These are phyloP conservation scores for Arachis stenosperma DNA, from an alignment of 306 rosid species.

Conservation along the genomic window DNA sequence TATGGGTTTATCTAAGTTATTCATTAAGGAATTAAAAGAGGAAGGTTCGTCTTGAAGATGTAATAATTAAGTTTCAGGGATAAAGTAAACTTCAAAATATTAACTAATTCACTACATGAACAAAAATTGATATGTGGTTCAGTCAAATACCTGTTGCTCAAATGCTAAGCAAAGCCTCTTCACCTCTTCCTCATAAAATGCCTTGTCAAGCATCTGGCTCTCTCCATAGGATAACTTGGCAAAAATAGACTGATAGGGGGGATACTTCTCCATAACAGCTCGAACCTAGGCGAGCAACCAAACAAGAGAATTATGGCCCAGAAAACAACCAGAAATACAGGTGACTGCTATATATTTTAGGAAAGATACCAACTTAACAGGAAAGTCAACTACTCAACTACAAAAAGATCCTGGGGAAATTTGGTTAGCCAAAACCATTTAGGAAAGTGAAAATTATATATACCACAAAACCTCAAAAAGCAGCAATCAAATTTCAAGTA, in stretches of 20 bases:
- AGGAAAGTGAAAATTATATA: too few species aligned
- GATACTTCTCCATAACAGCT: constrained; percentile 87
- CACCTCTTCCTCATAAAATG: constrained; percentile 99
- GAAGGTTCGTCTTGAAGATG: too few species aligned
- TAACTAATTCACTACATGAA: not conserved
- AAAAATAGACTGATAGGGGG: constrained; percentile 91
- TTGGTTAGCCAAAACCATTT: not conserved
- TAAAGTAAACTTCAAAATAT: not conserved
- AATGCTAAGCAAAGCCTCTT: constrained; percentile 93
- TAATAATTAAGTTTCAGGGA: too few species aligned
- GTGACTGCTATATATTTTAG: not conserved
- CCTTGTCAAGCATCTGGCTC: constrained; percentile 97
- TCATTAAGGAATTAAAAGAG: too few species aligned
- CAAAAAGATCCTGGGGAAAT: constrained; percentile 19
- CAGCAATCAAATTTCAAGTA: not conserved
- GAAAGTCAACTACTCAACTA: constrained; percentile 3
- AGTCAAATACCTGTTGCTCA: constrained; percentile 83
- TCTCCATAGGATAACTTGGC: constrained; percentile 92
- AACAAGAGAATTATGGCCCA: constrained; percentile 28
- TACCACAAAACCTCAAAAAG: too few species aligned
- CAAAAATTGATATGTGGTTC: not conserved
- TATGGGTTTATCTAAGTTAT: too few species aligned
- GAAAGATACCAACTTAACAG: constrained; percentile 4
- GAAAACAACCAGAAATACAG: constrained; percentile 19
- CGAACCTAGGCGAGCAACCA: constrained; percentile 68